These are phyloP conservation scores for Zygosaccharomyces sapae DNA, from an alignment of 1,139 yeast species.

Conservation along the genomic window DNA sequence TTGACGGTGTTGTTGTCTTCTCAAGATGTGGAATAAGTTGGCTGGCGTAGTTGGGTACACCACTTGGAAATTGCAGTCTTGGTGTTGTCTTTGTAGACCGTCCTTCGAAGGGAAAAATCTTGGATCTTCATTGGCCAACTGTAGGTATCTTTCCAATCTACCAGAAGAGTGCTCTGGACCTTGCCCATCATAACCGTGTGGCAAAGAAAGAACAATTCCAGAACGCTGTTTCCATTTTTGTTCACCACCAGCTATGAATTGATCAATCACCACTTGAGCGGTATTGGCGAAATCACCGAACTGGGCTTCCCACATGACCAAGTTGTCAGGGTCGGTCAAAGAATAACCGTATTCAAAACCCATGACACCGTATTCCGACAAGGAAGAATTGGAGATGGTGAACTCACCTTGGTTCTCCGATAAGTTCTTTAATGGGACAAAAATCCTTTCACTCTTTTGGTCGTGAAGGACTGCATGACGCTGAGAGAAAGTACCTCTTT, in stretches of 20 bases:
- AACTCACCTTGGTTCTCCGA: constrained; percentile 82
- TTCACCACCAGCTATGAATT: constrained; percentile 95
- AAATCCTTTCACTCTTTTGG: constrained; percentile 76
- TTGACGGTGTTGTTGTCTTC: constrained; percentile 99
- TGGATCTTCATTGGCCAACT: constrained; percentile 92
- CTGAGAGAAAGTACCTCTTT: constrained; percentile 99
- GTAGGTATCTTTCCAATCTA: constrained; percentile 94
- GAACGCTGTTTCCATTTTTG: constrained; percentile 99
- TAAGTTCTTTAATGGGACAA: constrained; percentile 80
- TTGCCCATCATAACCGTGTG: constrained; percentile 99
- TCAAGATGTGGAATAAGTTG: constrained; percentile 88
- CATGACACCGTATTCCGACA: constrained; percentile 98
- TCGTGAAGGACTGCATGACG: constrained; percentile 98
- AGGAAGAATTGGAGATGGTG: constrained; percentile 85
- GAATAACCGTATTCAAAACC: constrained; percentile 99
- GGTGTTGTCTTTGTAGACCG: constrained; percentile 94
- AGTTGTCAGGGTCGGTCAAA: constrained; percentile 91
- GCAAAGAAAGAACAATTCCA: constrained; percentile 89
- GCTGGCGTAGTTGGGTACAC: constrained; percentile 99
- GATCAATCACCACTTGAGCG: constrained; percentile 96
- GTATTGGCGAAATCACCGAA: constrained; percentile 99
- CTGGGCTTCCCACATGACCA: constrained; percentile 99
- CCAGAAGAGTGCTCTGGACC: constrained; percentile 99
- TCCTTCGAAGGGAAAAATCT: constrained; percentile 87
- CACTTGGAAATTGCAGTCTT: constrained; percentile 96